Evolutionary conservation across 2,329 filamentous ascomycete genomes (phyloP).

Genomic region (Periconia sp.): DNA sequence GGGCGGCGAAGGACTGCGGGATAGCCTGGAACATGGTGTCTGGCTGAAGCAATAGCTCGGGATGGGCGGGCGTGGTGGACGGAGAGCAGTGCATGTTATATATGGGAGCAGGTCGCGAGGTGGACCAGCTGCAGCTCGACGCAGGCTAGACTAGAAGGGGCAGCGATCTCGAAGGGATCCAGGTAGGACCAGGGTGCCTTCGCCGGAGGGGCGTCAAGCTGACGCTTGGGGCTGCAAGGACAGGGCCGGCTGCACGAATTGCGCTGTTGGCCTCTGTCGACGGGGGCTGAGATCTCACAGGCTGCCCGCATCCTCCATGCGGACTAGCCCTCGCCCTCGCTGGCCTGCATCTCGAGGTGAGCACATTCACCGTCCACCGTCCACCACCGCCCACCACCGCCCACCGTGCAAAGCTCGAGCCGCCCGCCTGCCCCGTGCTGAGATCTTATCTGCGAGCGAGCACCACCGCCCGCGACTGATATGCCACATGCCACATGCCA

Average conservation of each 20-base stretch:
- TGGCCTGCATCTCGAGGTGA: conserved; percentile 29
- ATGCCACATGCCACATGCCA: too few relatives aligned
- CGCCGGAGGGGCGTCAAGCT: conserved; percentile 38
- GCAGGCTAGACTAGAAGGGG: not conserved
- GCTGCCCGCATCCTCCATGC: conserved; percentile 24
- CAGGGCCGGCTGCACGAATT: conserved; percentile 36
- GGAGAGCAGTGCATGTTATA: conserved; percentile 36
- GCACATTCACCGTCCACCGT: conserved; percentile 21
- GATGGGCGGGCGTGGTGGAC: conserved; percentile 17
- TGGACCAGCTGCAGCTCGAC: not conserved
- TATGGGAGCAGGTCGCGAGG: conserved; percentile 24
- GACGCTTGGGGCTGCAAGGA: conserved; percentile 34
- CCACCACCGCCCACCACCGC: too few relatives aligned
- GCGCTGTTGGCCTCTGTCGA: conserved; percentile 30
- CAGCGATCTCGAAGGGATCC: conserved; percentile 8
- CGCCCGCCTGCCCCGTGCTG: conserved; percentile 10
- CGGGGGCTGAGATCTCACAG: conserved; percentile 45
- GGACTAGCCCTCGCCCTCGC: conserved; percentile 25
- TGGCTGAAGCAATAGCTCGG: conserved; percentile 14
- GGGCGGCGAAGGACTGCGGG: conserved; percentile 30
- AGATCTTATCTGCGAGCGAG: conserved; percentile 14
- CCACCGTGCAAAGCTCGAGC: conserved; percentile 20
- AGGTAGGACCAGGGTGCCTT: conserved; percentile 25
- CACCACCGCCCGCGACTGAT: too few relatives aligned
- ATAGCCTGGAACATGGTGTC: conserved; percentile 38